Percentiles rank a stretch among this genome's conserved stretches.
phyloP scores from a whole-genome alignment of 345 rosid species.

The Heritiera littoralis region DNA sequence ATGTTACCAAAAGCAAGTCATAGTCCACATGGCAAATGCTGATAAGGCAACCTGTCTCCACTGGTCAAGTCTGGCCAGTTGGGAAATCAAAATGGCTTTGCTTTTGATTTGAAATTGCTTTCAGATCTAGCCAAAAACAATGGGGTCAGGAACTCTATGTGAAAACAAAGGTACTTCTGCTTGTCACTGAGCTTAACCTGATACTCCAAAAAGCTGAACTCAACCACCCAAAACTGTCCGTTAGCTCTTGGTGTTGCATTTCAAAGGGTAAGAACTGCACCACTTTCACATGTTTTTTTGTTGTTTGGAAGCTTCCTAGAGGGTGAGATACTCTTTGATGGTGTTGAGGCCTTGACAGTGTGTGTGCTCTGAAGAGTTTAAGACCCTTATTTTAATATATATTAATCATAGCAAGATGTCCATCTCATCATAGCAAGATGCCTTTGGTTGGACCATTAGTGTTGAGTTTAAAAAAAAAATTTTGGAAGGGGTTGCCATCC shows the following conservation, averaged over 20 bases:
- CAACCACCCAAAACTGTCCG: constrained; percentile 40
- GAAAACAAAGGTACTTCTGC: constrained; percentile 22
- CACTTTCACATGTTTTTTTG: constrained; percentile 31
- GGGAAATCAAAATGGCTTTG: background rate
- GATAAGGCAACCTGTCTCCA: background rate
- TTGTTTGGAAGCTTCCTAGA: constrained; percentile 46
- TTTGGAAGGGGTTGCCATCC: no score
- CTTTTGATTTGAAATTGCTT: background rate
- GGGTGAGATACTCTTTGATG: constrained; percentile 37
- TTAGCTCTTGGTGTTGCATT: constrained; percentile 39
- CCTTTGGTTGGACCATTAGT: no score
- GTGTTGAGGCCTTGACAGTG: constrained; percentile 25
- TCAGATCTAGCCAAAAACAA: background rate
- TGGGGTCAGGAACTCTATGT: constrained; percentile 29
- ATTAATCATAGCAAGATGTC: no score
- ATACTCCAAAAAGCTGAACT: constrained; percentile 37
- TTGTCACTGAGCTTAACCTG: constrained; percentile 19
- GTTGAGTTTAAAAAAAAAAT: no score
- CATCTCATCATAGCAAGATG: no score
- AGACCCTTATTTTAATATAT: background rate
- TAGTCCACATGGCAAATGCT: background rate
- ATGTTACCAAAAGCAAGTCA: constrained; percentile 6
- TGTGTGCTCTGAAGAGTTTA: background rate
- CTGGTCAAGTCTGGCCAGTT: no score
- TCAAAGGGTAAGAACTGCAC: constrained; percentile 19